A percentile compares a stretch with the other conserved stretches of the same genome.
phyloP scores from a whole-genome alignment of 805 yeast genomes.

The Metschnikowia similis region DNA sequence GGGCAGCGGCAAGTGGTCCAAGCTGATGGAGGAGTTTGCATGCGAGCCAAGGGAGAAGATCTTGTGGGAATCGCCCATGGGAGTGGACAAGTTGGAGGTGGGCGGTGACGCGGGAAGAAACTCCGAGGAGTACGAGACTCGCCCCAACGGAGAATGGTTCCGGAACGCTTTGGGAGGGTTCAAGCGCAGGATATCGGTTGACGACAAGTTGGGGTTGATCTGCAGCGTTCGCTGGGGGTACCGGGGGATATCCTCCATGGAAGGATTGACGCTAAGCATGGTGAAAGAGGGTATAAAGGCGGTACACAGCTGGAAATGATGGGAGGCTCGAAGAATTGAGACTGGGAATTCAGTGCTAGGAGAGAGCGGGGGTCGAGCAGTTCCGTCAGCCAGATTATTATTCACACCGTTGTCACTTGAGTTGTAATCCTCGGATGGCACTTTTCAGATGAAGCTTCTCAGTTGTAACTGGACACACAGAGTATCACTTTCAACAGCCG shows the following conservation, averaged over 20 bases:
- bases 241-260: slow-evolving; percentile 15
- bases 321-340: background rate
- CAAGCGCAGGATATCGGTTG: slow-evolving; percentile 29
- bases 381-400: too few species aligned
- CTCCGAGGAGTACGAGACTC: slow-evolving; percentile 17
- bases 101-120: slow-evolving; percentile 30
- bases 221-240: slow-evolving; percentile 18
- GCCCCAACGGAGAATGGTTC: slow-evolving; percentile 17
- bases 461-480: too few species aligned
- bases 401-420: too few species aligned
- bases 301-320: too few species aligned
- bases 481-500: too few species aligned
- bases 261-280: slow-evolving; percentile 16
- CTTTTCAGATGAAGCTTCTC: too few species aligned
- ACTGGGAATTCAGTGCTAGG: too few species aligned
- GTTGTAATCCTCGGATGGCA: too few species aligned
- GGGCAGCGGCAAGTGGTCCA: slow-evolving; percentile 7
- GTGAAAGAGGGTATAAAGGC: background rate
- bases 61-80: slow-evolving; percentile 21
- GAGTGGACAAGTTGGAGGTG: slow-evolving; percentile 28
- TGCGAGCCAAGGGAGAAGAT: slow-evolving; percentile 10
- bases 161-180: slow-evolving; percentile 21
- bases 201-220: slow-evolving; percentile 36
- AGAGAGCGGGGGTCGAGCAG: too few species aligned
- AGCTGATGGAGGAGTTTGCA: slow-evolving; percentile 12